phyloP scores from a whole-genome alignment of 331 rosid species.

The Erythrophleum ivorense region DNA sequence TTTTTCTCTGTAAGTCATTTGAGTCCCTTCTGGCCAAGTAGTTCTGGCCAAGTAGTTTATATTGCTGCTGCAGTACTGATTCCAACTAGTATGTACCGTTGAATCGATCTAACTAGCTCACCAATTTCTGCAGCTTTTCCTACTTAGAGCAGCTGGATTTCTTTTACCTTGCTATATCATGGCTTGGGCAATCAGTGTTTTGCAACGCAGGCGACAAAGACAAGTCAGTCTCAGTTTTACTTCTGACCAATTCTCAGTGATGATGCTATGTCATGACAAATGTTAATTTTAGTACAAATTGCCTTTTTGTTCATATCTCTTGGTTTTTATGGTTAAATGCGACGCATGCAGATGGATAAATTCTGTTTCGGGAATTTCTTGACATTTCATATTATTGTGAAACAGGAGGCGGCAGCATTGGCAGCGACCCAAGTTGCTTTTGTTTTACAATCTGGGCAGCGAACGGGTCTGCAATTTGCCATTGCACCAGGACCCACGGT shows the following conservation, averaged over 20 bases:
- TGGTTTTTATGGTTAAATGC: slow-evolving; percentile 1
- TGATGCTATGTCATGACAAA: background rate
- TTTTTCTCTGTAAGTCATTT: slow-evolving; percentile 73
- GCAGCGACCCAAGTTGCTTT: slow-evolving; percentile 93
- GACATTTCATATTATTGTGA: slow-evolving; percentile 22
- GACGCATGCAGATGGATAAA: background rate
- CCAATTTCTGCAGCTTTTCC: slow-evolving; percentile 65
- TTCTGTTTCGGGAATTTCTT: slow-evolving; percentile 1
- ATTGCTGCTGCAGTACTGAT: background rate
- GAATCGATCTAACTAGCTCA: slow-evolving; percentile 39
- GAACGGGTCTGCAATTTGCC: slow-evolving; percentile 73
- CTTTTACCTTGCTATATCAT: slow-evolving; percentile 89
- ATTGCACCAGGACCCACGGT: slow-evolving; percentile 61
- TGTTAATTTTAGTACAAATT: background rate
- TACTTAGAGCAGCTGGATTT: slow-evolving; percentile 91
- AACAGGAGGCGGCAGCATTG: slow-evolving; percentile 90
- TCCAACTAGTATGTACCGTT: background rate
- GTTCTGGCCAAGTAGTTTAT: background rate
- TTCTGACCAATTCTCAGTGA: background rate
- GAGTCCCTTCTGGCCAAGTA: slow-evolving; percentile 10
- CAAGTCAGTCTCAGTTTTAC: slow-evolving; percentile 52
- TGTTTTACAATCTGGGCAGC: slow-evolving; percentile 81
- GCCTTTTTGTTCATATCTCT: slow-evolving; percentile 4
- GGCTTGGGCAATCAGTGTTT: slow-evolving; percentile 91
- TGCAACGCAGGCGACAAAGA: slow-evolving; percentile 88